phyloP scores from a whole-genome alignment of 305 asterid species.

The Fraxinus sp. region DNA sequence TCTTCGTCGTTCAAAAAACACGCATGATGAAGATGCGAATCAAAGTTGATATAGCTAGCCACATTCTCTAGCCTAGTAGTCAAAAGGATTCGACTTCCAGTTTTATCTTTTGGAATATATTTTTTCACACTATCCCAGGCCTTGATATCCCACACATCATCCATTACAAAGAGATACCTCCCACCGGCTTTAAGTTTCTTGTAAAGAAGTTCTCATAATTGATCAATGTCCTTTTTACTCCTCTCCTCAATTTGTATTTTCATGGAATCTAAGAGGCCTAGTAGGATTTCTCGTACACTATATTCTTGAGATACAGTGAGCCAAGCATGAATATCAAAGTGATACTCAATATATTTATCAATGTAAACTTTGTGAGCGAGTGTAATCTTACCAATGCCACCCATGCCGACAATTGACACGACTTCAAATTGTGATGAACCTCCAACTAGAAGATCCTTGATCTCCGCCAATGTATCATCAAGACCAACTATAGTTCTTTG shows the following conservation, averaged over 20 bases:
- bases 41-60: background rate
- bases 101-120: background rate
- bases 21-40: background rate
- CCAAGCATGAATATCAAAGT: too few species aligned
- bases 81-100: background rate
- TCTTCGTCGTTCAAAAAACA: background rate
- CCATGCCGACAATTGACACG: too few species aligned
- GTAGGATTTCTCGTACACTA: too few species aligned
- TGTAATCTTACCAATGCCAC: too few species aligned
- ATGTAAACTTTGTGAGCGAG: too few species aligned
- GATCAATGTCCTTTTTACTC: background rate
- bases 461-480: too few species aligned
- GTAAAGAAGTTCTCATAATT: background rate
- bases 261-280: background rate
- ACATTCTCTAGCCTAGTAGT: background rate
- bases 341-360: too few species aligned
- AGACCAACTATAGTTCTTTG: background rate
- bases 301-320: too few species aligned
- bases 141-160: background rate
- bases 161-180: background rate
- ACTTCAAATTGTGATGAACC: too few species aligned
- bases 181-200: background rate
- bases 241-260: background rate
- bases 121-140: background rate
- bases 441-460: too few species aligned